Conservation (phyloP, 2,329 filamentous ascomycete species). For the Remersonia thermophila region DNA sequence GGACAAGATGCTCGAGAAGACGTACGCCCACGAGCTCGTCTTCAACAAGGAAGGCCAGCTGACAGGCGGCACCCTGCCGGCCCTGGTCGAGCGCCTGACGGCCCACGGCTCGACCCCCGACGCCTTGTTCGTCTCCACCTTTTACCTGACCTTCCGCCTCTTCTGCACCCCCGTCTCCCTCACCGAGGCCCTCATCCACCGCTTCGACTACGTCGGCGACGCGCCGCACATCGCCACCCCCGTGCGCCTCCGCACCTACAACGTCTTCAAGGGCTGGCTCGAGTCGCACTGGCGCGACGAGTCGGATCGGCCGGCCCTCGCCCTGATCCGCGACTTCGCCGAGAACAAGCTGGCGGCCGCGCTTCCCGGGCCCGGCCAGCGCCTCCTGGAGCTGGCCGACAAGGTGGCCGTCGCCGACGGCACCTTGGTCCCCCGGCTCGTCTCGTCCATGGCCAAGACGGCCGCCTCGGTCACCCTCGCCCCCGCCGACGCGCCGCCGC, state of each 20-base stretch:
- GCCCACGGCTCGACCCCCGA: constrained; percentile 89
- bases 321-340: constrained; percentile 69
- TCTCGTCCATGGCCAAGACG: constrained; percentile 81
- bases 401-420: constrained; percentile 62
- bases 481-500: constrained; percentile 58
- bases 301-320: constrained; percentile 63
- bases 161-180: constrained; percentile 76
- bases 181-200: constrained; percentile 70
- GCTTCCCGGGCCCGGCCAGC: constrained; percentile 65
- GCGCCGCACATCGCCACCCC: constrained; percentile 62
- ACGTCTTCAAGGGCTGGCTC: constrained; percentile 93
- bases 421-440: constrained; percentile 66
- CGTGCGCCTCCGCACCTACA: constrained; percentile 84
- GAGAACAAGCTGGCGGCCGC: constrained; percentile 54
- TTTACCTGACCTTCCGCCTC: constrained; percentile 90
- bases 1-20: constrained; percentile 76
- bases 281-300: constrained; percentile 89
- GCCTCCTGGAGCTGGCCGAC: constrained; percentile 66
- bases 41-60: constrained; percentile 91
- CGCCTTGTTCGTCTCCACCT: constrained; percentile 80
- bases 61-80: constrained; percentile 80
- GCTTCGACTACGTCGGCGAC: constrained; percentile 84
- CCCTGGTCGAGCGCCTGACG: constrained; percentile 87
- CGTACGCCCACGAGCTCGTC: constrained; percentile 80
- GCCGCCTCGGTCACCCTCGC: constrained; percentile 61